These are phyloP conservation scores for Clitopilus passeckerianus DNA, from an alignment of 768 basidiomycete genomes.

Conservation along the genomic window DNA sequence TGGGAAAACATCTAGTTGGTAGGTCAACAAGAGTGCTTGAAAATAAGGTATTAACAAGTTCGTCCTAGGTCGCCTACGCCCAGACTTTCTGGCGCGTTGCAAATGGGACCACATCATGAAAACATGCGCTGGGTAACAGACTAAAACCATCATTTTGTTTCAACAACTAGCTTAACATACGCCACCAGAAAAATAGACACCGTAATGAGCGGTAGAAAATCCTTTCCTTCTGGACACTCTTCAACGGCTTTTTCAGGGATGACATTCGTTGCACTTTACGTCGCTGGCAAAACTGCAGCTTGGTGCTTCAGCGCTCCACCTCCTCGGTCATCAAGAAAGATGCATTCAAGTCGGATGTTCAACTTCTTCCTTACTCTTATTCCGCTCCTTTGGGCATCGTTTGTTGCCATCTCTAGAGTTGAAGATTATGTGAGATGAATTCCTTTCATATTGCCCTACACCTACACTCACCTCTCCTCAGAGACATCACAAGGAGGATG, in stretches of 20 bases:
- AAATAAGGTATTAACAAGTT: not conserved
- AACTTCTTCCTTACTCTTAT: conserved; percentile 42
- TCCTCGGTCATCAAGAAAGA: conserved; percentile 26
- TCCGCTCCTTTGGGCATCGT: conserved; percentile 52
- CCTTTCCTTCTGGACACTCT: conserved; percentile 70
- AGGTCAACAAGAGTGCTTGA: conserved; percentile 9
- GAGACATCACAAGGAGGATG: conserved; percentile 69
- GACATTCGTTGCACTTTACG: conserved; percentile 55
- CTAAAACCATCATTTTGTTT: not conserved
- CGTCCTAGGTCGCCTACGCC: conserved; percentile 45
- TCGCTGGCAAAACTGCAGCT: conserved; percentile 61
- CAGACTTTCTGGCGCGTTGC: conserved; percentile 65
- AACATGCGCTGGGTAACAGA: conserved; percentile 51
- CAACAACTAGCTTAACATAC: not conserved
- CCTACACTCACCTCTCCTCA: conserved; percentile 15
- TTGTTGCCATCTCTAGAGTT: conserved; percentile 57
- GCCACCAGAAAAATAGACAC: conserved; percentile 24
- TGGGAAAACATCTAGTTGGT: conserved; percentile 59
- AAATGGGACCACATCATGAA: conserved; percentile 46
- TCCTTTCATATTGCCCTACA: not conserved
- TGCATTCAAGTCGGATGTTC: conserved; percentile 42
- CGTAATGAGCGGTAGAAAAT: conserved; percentile 48
- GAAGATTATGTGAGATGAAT: conserved; percentile 57
- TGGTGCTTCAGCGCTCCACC: conserved; percentile 44
- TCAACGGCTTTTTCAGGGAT: conserved; percentile 64